Base-by-base conservation (phyloP, 345 rosid species). In the Chamaenerion angustifolium region DNA sequence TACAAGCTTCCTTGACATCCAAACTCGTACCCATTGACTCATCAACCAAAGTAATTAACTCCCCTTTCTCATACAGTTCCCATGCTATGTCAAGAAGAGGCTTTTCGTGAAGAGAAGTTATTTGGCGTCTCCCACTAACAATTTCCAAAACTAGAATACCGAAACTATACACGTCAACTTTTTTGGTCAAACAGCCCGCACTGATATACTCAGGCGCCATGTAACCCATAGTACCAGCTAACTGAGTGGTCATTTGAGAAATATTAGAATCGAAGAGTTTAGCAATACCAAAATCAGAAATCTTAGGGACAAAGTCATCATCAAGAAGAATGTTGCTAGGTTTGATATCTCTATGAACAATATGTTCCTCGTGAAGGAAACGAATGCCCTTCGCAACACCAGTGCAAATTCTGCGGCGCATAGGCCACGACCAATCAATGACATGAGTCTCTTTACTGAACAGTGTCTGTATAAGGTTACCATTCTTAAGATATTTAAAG, bases 351-450 rank as follows among this genome's bases (percentile, higher is more conserved):
- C 44, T 10, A 21, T 52, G 55, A 14, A 52, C 55, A 10, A 52
- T 52, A 7, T 17, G 8, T 40, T 10, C 44, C n/a, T 40, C 55
- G 40, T 52, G 55, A 52, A 52, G 55, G 40, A 14, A 52, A 40
- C 13, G 4, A 13, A 52, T 18, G 5, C 55, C 55, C 27, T 18
- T 8, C 13, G 55, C 55, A 40, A 52, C 27, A 37, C 45, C 53
- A 48, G 40, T 23, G 11, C 59, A 46, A 19, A 57, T 47, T 46
- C 27, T 19, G 35, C 35, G 42, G 9, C 60, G 43, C 14, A 25
- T 40, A 49, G 27, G 35, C 52, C 52, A 49, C n/a, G 52, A 1
- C 40, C 19, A 23, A 12, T 48, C 4, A 11, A 25, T 4, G 41
- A 35, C 10, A 25, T 14, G 3, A 13, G 52, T 14, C n/a, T 16